phyloP scores from a whole-genome alignment of 2,329 filamentous ascomycete genomes.

The Orbilia blumenaviensis region DNA sequence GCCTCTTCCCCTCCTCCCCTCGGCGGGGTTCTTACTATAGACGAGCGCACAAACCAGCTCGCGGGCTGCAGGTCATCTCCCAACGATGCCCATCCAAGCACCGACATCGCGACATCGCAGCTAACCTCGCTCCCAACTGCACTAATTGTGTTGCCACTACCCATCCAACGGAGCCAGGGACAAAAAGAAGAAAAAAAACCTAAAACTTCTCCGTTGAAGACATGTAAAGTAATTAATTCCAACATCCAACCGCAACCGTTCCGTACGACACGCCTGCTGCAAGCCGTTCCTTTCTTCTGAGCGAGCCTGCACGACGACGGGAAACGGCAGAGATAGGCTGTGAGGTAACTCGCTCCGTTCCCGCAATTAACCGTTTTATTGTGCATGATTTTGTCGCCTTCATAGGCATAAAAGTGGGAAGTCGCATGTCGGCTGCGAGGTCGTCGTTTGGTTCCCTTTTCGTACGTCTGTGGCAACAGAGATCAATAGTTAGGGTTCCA shows the following conservation, averaged over 20 bases:
- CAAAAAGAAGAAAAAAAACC: background rate
- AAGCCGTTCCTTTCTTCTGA: background rate
- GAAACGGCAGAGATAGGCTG: background rate
- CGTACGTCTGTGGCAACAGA: conserved; percentile 11
- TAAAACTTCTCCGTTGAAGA: background rate
- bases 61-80: background rate
- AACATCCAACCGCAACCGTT: conserved; percentile 1
- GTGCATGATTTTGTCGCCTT: background rate
- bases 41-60: background rate
- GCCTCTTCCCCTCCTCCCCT: background rate
- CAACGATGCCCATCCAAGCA: background rate
- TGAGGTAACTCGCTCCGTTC: background rate
- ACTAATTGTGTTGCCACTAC: conserved; percentile 1
- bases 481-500: background rate
- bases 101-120: background rate
- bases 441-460: conserved; percentile 23
- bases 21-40: too few relatives aligned
- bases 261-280: background rate
- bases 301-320: background rate
- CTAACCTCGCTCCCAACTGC: background rate
- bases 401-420: background rate
- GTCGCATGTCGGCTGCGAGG: conserved; percentile 34
- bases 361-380: background rate
- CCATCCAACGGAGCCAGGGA: background rate
- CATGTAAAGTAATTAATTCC: background rate